These are phyloP conservation scores for Lecanosticta acicola DNA, from an alignment of 2,329 filamentous ascomycete genomes.

Conservation along the genomic window DNA sequence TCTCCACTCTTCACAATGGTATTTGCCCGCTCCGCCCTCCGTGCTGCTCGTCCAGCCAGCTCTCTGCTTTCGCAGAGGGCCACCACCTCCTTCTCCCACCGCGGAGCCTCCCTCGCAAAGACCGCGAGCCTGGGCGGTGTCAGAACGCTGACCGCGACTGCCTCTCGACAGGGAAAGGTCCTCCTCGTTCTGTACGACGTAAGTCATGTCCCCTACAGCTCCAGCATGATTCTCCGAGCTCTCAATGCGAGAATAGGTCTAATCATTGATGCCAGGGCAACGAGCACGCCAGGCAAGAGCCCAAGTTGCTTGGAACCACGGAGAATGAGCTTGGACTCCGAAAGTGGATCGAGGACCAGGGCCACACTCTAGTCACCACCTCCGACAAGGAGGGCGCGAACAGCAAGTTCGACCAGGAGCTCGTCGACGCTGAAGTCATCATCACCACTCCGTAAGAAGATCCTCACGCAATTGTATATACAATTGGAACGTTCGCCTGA, in stretches of 20 bases:
- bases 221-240: neutral
- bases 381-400: constrained; percentile 94
- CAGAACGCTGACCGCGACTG: constrained; percentile 59
- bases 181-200: constrained; percentile 91
- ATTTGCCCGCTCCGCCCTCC: constrained; percentile 59
- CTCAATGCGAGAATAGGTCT: neutral
- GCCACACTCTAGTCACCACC: constrained; percentile 93
- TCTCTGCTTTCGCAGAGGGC: constrained; percentile 43
- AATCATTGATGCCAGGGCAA: constrained; percentile 49
- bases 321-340: constrained; percentile 97
- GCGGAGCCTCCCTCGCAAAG: constrained; percentile 37
- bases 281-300: constrained; percentile 83
- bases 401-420: constrained; percentile 90
- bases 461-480: too few relatives aligned
- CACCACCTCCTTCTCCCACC: constrained; percentile 33
- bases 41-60: constrained; percentile 52
- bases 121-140: constrained; percentile 44
- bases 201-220: constrained; percentile 40
- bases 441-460: constrained; percentile 86
- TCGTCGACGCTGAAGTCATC: constrained; percentile 96
- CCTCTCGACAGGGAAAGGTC: constrained; percentile 83
- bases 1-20: constrained; percentile 40
- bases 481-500: constrained; percentile 1
- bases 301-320: constrained; percentile 83
- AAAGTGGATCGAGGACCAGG: constrained; percentile 95